Conservation (phyloP, 345 rosid species). For the Lepidium aucheri region DNA sequence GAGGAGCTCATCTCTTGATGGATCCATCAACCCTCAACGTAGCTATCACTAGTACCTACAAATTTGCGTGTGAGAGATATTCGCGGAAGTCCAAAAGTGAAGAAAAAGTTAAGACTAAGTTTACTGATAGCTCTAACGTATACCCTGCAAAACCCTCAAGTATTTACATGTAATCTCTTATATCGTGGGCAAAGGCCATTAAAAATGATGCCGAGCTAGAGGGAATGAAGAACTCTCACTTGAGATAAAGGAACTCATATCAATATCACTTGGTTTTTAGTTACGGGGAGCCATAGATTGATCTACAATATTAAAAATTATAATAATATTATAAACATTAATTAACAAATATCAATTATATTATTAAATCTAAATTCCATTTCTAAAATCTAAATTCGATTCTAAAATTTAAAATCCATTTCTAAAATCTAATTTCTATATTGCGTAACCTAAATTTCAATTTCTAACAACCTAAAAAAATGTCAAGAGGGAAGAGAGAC, state of each 20-base stretch:
- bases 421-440: no score
- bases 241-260: slow-evolving; percentile 42
- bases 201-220: slow-evolving; percentile 74
- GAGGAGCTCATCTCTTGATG: slow-evolving; percentile 72
- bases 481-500: no score
- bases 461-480: no score
- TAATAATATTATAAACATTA: no score
- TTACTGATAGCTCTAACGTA: slow-evolving; percentile 23
- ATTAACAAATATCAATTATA: no score
- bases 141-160: slow-evolving; percentile 45
- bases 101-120: slow-evolving; percentile 26
- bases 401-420: no score
- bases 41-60: slow-evolving; percentile 70
- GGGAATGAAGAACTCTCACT: slow-evolving; percentile 84
- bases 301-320: no score
- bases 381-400: no score
- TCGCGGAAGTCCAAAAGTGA: slow-evolving; percentile 23
- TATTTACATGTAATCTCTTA: slow-evolving; percentile 65
- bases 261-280: no score
- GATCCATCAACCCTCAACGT: slow-evolving; percentile 78
- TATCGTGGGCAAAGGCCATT: slow-evolving; percentile 75
- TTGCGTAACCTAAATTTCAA: no score
- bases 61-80: slow-evolving; percentile 47
- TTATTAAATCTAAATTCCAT: no score
- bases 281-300: no score